phyloP scores from a whole-genome alignment of 2,329 filamentous ascomycete species.

The Exophiala oligosperma region DNA sequence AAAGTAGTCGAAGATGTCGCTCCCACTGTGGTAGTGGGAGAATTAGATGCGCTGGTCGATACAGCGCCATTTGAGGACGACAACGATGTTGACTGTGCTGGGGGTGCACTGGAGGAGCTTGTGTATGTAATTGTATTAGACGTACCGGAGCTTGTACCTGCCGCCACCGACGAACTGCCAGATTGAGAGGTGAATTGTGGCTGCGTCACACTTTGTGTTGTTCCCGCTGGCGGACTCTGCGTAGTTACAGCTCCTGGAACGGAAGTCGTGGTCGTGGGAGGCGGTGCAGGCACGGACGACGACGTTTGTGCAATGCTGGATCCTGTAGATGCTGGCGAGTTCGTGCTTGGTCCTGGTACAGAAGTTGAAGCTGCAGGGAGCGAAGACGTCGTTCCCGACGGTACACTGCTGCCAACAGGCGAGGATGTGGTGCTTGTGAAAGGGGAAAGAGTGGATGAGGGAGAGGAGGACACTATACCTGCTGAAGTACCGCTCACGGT shows the following conservation, averaged over 20 bases:
- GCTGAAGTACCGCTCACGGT: conserved; percentile 18
- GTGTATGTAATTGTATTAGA: conserved; percentile 2
- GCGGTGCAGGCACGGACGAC: not conserved
- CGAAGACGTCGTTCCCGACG: not conserved
- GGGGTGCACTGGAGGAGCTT: conserved; percentile 9
- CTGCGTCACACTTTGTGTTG: not conserved
- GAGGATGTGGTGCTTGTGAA: conserved; percentile 12
- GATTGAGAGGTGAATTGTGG: not conserved
- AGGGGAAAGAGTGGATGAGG: conserved; percentile 13
- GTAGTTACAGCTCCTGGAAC: too few species aligned
- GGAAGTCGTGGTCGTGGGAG: not conserved
- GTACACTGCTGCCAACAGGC: conserved; percentile 11
- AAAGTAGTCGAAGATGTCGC: too few species aligned
- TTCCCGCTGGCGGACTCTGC: not conserved
- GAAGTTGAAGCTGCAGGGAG: not conserved
- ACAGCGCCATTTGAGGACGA: not conserved
- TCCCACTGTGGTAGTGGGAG: too few species aligned
- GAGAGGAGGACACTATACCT: conserved; percentile 24
- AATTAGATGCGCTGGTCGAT: too few species aligned
- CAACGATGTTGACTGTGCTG: not conserved
- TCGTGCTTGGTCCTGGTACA: conserved; percentile 3
- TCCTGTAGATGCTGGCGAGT: conserved; percentile 1
- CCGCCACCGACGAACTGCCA: conserved; percentile 2
- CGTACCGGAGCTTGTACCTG: conserved; percentile 15
- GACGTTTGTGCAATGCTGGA: not conserved